Base-by-base conservation (phyloP, 257 asterid species). In the Echium plantagineum region DNA sequence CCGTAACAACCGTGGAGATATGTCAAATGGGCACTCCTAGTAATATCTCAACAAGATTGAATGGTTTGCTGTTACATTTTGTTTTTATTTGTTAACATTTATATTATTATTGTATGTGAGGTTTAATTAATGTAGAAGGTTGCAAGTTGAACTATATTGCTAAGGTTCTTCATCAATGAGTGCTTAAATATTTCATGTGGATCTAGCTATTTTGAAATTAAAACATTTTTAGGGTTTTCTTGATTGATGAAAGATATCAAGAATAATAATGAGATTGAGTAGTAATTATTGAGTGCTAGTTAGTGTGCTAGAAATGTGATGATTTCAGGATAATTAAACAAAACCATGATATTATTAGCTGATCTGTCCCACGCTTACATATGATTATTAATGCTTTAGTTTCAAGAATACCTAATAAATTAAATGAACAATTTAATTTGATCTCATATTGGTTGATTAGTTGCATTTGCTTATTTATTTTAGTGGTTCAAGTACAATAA, bases 201-300 rank as follows among this genome's bases (percentile, higher is more conserved):
- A 10, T 20, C 17, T 54, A 47, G 5, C 21, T 24, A 59, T 24
- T 24, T 24, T 1, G 3, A 24, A 24, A 24, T 24, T 24, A 61
- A 49, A 56, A 55, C 13, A 52, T 56, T 1, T 57, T 58, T 72
- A 68, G 78, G 80, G 72, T 71, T 76, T 79, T 35, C 59, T 20
- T 42, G 15, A 42, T 42, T 42, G 49, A 26, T 55, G 61, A 63
- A 31, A 63, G 28, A 52, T 46, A 24, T 42, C 17, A 66, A 58
- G 58, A 52, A 26, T 21, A 66, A 58, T 56, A 52, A 26, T 21
- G 61, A 16, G 46, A 32, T 58, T 28, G 32, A 30, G 52, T 61
- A 30, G 56, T 58, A 42, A 18, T 53, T 2, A 35, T 31, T 9
- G 13, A 35, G 46, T 35, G 16, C 17, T 13, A 42, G 49, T 10